phyloP scores from a whole-genome alignment of 1,284 basidiomycete genomes.

The Cryptococcus wingfieldii region DNA sequence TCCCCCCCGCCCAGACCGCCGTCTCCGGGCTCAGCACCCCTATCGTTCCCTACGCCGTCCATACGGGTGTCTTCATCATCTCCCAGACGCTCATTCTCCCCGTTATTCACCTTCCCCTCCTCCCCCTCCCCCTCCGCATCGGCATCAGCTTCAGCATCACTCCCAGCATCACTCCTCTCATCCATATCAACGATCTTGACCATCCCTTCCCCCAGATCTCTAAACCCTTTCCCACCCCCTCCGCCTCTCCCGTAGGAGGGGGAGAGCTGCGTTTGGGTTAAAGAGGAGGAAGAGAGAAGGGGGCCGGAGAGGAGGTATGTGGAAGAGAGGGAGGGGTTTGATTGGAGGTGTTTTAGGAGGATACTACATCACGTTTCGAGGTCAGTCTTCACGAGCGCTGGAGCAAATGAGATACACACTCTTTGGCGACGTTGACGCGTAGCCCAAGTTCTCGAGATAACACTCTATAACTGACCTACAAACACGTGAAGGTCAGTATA shows the following conservation, averaged over 20 bases:
- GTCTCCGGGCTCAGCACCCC: slow-evolving; percentile 11
- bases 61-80: not conserved
- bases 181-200: slow-evolving; percentile 46
- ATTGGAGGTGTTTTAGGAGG: slow-evolving; percentile 19
- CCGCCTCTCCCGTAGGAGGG: not conserved
- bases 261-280: slow-evolving; percentile 23
- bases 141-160: slow-evolving; percentile 1
- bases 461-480: slow-evolving; percentile 39
- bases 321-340: slow-evolving; percentile 19
- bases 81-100: not conserved
- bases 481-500: not conserved
- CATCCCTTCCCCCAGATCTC: slow-evolving; percentile 16
- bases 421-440: slow-evolving; percentile 40
- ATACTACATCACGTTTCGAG: slow-evolving; percentile 10
- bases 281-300: slow-evolving; percentile 20
- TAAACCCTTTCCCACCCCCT: slow-evolving; percentile 17
- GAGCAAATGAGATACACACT: slow-evolving; percentile 21
- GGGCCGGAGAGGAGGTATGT: slow-evolving; percentile 43
- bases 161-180: slow-evolving; percentile 23
- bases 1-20: slow-evolving; percentile 3
- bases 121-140: not conserved
- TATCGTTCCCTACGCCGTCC: slow-evolving; percentile 16
- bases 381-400: not conserved
- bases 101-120: no score
- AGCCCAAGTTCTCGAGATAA: slow-evolving; percentile 37